Conservation (phyloP, 192 early-diverging fungal genomes). For the Hyaloraphidium curvatum region DNA sequence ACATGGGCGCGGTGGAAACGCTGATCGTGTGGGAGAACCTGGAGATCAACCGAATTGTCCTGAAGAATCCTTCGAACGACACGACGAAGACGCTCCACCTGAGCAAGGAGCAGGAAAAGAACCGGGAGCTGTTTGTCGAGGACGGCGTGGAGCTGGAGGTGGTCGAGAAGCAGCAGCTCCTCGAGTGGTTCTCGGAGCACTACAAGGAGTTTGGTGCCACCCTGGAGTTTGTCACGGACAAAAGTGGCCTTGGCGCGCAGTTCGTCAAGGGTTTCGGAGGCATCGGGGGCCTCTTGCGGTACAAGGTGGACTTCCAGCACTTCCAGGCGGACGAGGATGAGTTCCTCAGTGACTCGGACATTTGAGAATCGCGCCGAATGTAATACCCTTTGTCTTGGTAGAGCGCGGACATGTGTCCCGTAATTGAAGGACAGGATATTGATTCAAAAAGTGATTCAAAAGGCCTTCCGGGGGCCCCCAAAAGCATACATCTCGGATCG, state of each 20-base stretch:
- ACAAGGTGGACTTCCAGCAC: constrained; percentile 51
- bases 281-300: constrained; percentile 87
- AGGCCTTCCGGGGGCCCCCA: no score
- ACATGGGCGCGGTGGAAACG: constrained; percentile 95
- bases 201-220: constrained; percentile 92
- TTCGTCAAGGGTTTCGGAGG: constrained; percentile 99
- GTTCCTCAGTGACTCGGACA: constrained; percentile 29
- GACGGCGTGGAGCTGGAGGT: constrained; percentile 62
- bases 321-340: constrained; percentile 27
- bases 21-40: constrained; percentile 95
- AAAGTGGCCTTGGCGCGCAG: constrained; percentile 87
- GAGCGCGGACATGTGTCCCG: no score
- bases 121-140: constrained; percentile 43
- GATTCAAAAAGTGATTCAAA: no score
- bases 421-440: no score
- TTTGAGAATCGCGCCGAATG: no score
- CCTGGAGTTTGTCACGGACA: constrained; percentile 91
- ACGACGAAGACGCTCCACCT: constrained; percentile 51
- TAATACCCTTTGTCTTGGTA: no score
- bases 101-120: constrained; percentile 70
- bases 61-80: constrained; percentile 54
- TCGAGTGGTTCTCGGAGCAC: constrained; percentile 96
- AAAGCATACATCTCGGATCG: no score
- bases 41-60: constrained; percentile 52
- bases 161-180: constrained; percentile 53